Percentiles rank a stretch among this genome's conserved stretches.
Conservation (phyloP, 2,329 filamentous ascomycete species). For the Rosellinia necatrix region DNA sequence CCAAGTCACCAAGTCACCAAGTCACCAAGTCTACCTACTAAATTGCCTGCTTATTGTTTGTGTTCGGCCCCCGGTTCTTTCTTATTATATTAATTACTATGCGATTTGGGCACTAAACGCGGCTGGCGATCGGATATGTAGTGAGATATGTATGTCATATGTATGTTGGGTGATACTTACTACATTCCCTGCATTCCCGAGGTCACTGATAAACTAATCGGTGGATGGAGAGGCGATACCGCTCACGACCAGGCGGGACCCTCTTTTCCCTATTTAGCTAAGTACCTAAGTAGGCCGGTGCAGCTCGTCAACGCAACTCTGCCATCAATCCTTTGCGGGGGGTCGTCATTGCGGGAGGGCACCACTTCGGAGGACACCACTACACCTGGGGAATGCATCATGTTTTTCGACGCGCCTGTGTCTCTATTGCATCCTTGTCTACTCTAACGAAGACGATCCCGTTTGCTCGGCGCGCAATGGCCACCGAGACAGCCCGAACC, state of each 20-base stretch:
- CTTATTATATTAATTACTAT: too few relatives aligned
- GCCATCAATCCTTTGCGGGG: not conserved
- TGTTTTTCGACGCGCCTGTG: constrained; percentile 33
- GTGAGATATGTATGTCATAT: too few relatives aligned
- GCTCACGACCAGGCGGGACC: constrained; percentile 16
- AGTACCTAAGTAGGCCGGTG: not conserved
- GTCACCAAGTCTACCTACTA: too few relatives aligned
- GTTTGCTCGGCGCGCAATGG: constrained; percentile 34
- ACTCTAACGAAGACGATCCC: constrained; percentile 17
- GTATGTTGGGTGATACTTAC: too few relatives aligned
- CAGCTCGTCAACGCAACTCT: not conserved
- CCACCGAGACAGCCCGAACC: constrained; percentile 29
- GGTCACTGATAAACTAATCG: too few relatives aligned
- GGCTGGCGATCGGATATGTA: too few relatives aligned
- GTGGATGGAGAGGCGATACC: too few relatives aligned
- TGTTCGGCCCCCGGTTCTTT: too few relatives aligned
- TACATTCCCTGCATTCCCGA: too few relatives aligned
- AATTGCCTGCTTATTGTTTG: too few relatives aligned
- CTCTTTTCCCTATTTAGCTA: not conserved
- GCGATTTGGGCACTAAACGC: too few relatives aligned
- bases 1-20: too few relatives aligned
- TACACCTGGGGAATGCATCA: constrained; percentile 35
- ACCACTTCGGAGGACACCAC: not conserved
- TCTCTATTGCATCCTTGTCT: constrained; percentile 14
- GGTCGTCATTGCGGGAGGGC: constrained; percentile 12